A percentile compares a stretch with the other conserved stretches of the same genome.
Conservation (phyloP, 805 yeast genomes). For the Clavispora carvajalis region DNA sequence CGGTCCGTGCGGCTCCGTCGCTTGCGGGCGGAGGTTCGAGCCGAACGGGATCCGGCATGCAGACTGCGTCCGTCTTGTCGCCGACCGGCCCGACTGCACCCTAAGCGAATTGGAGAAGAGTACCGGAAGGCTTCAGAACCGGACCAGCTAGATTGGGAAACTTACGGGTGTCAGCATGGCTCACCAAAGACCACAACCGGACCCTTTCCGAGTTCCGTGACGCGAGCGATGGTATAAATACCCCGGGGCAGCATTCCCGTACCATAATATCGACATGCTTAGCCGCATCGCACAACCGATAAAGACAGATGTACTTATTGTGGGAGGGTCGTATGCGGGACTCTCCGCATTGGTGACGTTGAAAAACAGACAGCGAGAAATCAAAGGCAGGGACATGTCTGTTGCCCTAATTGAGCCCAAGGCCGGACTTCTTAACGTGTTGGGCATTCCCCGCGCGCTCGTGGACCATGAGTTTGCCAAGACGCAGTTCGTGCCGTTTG, state of each 20-base stretch:
- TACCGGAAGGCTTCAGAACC: no score
- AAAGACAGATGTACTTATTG: slow-evolving; percentile 31
- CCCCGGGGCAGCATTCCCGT: no score
- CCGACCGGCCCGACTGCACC: slow-evolving; percentile 1
- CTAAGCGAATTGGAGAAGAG: background rate
- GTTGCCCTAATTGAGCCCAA: slow-evolving; percentile 37
- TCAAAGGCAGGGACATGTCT: slow-evolving; percentile 15
- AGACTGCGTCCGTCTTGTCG: background rate
- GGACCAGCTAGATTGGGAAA: no score
- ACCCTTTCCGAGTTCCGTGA: no score
- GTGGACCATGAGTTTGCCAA: slow-evolving; percentile 34
- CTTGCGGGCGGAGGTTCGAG: background rate
- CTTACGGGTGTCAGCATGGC: no score
- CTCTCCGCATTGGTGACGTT: slow-evolving; percentile 30
- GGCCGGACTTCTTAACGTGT: slow-evolving; percentile 34
- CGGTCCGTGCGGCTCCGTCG: background rate
- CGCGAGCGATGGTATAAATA: background rate
- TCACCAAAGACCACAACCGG: no score
- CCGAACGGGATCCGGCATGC: background rate
- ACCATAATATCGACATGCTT: no score
- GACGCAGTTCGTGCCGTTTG: slow-evolving; percentile 32
- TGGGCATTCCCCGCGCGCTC: slow-evolving; percentile 36
- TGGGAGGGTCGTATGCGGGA: slow-evolving; percentile 40
- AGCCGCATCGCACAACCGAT: slow-evolving; percentile 7
- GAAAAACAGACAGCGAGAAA: slow-evolving; percentile 19